phyloP scores from a whole-genome alignment of 176 grass and related monocot genomes.

The Alopecurus myosuroides region DNA sequence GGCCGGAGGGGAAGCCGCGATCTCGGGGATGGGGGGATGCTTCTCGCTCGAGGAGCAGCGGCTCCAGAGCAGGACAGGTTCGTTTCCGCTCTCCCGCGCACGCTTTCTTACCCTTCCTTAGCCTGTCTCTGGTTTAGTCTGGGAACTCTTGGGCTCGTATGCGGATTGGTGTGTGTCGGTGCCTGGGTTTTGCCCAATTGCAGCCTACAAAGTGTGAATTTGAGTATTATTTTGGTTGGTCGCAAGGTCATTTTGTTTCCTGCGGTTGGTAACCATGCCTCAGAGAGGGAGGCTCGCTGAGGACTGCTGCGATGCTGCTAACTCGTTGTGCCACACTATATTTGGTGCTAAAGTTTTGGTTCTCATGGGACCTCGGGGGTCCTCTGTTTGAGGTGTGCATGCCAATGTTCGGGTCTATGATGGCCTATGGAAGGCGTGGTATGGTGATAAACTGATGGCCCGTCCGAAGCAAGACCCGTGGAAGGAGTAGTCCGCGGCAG shows the following conservation, averaged over 20 bases:
- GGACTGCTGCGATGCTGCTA: no score
- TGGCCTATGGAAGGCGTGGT: background rate
- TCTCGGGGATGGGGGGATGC: conserved; percentile 73
- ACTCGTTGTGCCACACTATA: no score
- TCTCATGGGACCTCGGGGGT: background rate
- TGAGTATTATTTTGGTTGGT: background rate
- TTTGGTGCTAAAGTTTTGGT: background rate
- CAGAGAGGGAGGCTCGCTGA: no score
- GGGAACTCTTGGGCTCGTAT: background rate
- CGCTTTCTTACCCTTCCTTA: background rate
- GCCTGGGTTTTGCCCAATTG: background rate
- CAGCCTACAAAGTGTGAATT: background rate
- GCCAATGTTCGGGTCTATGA: background rate
- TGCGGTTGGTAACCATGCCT: no score
- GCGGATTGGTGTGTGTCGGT: background rate
- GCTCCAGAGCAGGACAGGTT: conserved; percentile 60
- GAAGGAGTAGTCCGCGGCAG: background rate
- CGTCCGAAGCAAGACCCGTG: background rate
- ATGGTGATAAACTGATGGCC: background rate
- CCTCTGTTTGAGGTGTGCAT: background rate
- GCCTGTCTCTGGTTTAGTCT: conserved; percentile 4
- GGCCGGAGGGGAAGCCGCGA: conserved; percentile 33
- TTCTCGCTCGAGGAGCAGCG: conserved; percentile 79
- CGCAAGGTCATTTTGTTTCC: no score
- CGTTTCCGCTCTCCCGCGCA: background rate